Evolutionary conservation across 371 early-diverging fungal species (phyloP).

Genomic region (Mucor indicus): DNA sequence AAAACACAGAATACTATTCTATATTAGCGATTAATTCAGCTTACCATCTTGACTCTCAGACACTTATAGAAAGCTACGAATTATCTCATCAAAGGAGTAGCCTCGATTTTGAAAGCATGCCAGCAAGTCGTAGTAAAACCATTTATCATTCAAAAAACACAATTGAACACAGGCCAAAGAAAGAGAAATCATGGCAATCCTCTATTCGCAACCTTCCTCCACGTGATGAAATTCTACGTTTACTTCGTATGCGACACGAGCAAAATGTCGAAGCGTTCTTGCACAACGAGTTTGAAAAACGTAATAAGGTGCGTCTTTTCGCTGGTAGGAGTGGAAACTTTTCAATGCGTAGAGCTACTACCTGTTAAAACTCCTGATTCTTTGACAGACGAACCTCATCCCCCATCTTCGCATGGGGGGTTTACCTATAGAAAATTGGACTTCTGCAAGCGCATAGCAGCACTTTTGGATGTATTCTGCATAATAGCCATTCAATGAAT

Average conservation of each 20-base stretch:
- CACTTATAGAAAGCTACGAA: constrained; percentile 53
- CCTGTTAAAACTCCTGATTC: no score
- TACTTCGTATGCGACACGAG: constrained; percentile 39
- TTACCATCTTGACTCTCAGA: constrained; percentile 50
- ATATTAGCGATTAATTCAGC: constrained; percentile 50
- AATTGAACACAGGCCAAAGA: neutral
- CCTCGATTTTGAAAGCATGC: neutral
- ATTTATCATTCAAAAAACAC: constrained; percentile 26
- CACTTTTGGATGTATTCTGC: no score
- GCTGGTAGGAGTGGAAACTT: no score
- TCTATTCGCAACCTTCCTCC: constrained; percentile 24
- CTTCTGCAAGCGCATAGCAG: no score
- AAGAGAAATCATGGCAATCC: neutral
- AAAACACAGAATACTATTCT: constrained; percentile 64
- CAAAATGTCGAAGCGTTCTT: constrained; percentile 31
- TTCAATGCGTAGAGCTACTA: no score
- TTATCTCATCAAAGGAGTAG: constrained; percentile 15
- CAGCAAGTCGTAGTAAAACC: constrained; percentile 21
- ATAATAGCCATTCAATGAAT: no score
- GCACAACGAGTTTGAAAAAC: constrained; percentile 17
- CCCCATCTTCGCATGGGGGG: no score
- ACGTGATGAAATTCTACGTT: constrained; percentile 38
- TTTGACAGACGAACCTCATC: no score
- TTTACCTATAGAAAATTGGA: no score
- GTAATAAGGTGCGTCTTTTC: no score